Base-by-base conservation (phyloP, 2,329 filamentous ascomycete genomes). In the Domatiomyces catenatus region DNA sequence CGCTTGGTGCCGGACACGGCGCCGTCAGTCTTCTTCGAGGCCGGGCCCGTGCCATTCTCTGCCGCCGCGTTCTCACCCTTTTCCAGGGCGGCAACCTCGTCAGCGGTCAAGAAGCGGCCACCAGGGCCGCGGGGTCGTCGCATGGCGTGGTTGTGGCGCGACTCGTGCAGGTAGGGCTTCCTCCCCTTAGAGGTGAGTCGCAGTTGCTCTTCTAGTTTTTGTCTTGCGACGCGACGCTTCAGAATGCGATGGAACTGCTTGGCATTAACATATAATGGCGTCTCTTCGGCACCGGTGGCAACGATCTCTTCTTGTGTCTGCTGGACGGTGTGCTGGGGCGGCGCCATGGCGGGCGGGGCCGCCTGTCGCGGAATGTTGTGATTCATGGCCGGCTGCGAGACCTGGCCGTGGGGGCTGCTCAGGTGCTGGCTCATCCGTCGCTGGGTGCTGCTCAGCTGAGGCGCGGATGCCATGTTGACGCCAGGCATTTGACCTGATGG, bases 241-340 rank as follows among this genome's bases (percentile, higher is more conserved):
- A 98, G 70, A 47, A 98, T 98, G 22, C 92, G 84, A 65, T 98
- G 92, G 60, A 98, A 98, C 63, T 98, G 92, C 67, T 98, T 98
- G 4, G 92, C 92, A 62, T 98, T 98, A 62, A 98, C 92, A 60
- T 98, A 98, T 1, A 98, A 73, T 0, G 92, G 92, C 0, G 90
- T 90, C 64, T 98, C 92, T 65, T 96, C 92, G 3, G 81, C 80
- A 12, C 76, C 74, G 2, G 72, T 75, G 6, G 83, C 72, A 1
- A 84, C 77, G 60, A 92, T 79, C 64, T 95, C 89, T 55, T 86
- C 80, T 55, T 78, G 77, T 68, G 83, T 81, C 56, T 76, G 73
- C 63, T 83, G 83, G 7, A 77, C 73, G 8, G 78, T 71, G 53
- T 79, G 75, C 32, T 67, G 69, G 17, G 71, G 67, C 12, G 70